These are phyloP conservation scores for Petrea volubilis DNA, from an alignment of 257 asterid genomes.

Conservation along the genomic window DNA sequence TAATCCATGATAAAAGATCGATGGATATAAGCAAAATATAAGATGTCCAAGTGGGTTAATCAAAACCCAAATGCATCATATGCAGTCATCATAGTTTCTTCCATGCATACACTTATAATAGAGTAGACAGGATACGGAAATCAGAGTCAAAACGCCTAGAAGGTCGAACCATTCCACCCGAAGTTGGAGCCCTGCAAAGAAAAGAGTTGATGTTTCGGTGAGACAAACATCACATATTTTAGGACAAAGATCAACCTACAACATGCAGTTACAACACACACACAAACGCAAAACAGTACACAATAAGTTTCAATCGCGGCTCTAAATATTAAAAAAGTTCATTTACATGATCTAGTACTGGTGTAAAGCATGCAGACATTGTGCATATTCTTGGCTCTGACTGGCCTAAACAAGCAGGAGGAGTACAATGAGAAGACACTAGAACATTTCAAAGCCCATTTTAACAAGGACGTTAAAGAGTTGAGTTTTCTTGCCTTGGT, in stretches of 20 bases:
- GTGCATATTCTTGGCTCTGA: constrained; percentile 85
- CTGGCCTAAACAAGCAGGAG: constrained; percentile 78
- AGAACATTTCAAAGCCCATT: constrained; percentile 20
- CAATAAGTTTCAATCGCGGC: constrained; percentile 18
- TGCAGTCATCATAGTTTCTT: constrained; percentile 5
- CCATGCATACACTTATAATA: neutral
- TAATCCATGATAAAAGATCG: neutral
- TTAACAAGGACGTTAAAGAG: constrained; percentile 11
- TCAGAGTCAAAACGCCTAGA: constrained; percentile 42
- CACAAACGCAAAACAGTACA: constrained; percentile 1
- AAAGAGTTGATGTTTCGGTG: constrained; percentile 1
- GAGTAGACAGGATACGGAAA: neutral
- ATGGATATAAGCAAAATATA: constrained; percentile 2
- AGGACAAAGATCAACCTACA: neutral
- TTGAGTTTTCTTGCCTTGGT: constrained; percentile 57
- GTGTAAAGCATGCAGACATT: constrained; percentile 92
- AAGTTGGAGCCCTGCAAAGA: constrained; percentile 71
- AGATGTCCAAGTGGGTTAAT: constrained; percentile 3
- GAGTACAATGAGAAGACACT: constrained; percentile 63
- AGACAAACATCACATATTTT: neutral
- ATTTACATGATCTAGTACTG: constrained; percentile 61
- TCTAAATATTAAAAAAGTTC: constrained; percentile 37
- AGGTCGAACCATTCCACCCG: constrained; percentile 89
- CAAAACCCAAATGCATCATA: constrained; percentile 13
- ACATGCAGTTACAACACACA: constrained; percentile 1